Base-by-base conservation (phyloP, 768 basidiomycete species). In the Suillus subalutaceus region DNA sequence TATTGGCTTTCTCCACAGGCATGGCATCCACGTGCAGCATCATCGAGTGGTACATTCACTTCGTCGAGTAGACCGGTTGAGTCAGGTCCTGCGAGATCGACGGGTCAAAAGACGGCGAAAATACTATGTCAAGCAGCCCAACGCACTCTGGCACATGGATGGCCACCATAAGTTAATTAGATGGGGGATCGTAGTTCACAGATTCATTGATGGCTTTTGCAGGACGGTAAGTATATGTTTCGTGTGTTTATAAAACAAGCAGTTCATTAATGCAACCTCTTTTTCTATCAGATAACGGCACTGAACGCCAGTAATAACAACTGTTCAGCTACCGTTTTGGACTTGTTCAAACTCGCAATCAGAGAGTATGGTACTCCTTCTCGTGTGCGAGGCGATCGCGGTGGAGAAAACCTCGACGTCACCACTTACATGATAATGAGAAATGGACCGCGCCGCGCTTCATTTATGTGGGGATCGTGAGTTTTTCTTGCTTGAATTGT, bases 391-490 rank as follows among this genome's bases (percentile, higher is more conserved):
- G 75, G 76, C 0, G 73, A 79, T 62, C 63, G 52, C 18, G 74
- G 75, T 2, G 71, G 74, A 5, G 72, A 80, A 55, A 80, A 80
- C 50, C 63, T 73, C 0, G 66, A 70, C 12, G 69, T 78, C 18
- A 67, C 74, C 0, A 46, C 62, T 0, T 74, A 66, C 48, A 79
- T 79, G 79, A 68, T 79, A 2, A 43, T 53, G 20, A 46, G 9
- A 10, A 46, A 46, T 10, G 77, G 79, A 1, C 56, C 67, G 0
- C 70, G 75, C 13, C 32, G 59, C 0, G 55, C 66, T 0, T 75
- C 70, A 0, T 79, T 76, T 41, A 59, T 80, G 15, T 79, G 75
- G 75, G 75, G 72, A 40, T 52, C 71, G 76, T 78, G 66, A 65
- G 71, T 61, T 16, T 30, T 23, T 20, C 20, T 35, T 46, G 13